Conservation (phyloP, 192 early-diverging fungal species). For the Diversispora epigaea region DNA sequence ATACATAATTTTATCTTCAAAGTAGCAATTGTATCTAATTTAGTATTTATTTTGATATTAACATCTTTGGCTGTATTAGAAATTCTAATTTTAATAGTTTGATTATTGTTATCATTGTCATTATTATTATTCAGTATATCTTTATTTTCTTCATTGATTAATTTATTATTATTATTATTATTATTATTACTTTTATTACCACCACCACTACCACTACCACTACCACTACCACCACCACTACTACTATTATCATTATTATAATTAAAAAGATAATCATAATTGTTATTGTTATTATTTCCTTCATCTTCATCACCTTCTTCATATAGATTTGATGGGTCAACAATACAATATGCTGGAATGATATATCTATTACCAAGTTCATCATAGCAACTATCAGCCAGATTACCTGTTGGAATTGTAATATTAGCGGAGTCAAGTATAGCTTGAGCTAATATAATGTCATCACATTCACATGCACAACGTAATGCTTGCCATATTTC, state of each 20-base stretch:
- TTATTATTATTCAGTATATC: neutral
- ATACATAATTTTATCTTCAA: conserved; percentile 35
- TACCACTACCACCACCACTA: too few relatives aligned
- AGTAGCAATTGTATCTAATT: conserved; percentile 38
- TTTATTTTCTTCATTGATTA: neutral
- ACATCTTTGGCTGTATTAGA: conserved; percentile 33
- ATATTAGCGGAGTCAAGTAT: conserved; percentile 70
- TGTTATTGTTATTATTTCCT: neutral
- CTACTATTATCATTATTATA: too few relatives aligned
- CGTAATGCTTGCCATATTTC: conserved; percentile 81
- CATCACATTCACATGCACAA: conserved; percentile 54
- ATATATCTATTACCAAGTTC: conserved; percentile 70
- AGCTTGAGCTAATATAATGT: conserved; percentile 53
- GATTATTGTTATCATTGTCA: neutral
- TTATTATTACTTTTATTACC: too few relatives aligned
- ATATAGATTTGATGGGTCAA: conserved; percentile 55
- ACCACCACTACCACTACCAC: too few relatives aligned
- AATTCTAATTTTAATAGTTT: conserved; percentile 37
- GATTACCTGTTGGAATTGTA: conserved; percentile 66
- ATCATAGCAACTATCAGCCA: conserved; percentile 78
- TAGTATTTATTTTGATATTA: conserved; percentile 31
- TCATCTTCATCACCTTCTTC: conserved; percentile 24
- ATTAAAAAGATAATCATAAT: too few relatives aligned
- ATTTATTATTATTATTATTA: too few relatives aligned
- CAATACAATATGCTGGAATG: conserved; percentile 67